Percentiles rank a stretch among this genome's conserved stretches.
Conservation (phyloP, 352 stramenopile genomes). For the Globisporangium nodosum region DNA sequence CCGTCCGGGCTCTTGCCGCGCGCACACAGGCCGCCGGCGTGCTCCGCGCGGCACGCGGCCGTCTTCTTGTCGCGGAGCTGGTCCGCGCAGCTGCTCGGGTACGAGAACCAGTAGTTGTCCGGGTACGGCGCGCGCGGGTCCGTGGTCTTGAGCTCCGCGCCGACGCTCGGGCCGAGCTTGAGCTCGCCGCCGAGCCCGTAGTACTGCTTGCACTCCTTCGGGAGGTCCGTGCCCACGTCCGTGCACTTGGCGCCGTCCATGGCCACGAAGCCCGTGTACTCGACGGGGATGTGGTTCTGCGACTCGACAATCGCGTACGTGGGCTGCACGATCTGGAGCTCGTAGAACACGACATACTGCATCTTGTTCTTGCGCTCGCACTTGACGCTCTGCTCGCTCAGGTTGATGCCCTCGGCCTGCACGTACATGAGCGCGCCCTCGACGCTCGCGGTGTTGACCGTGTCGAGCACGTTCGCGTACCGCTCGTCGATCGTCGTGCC, state of each 20-base stretch:
- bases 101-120: slow-evolving; percentile 75
- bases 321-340: slow-evolving; percentile 66
- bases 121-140: slow-evolving; percentile 61
- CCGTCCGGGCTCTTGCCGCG: slow-evolving; percentile 35
- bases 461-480: slow-evolving; percentile 32
- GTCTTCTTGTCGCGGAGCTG: slow-evolving; percentile 2
- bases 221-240: slow-evolving; percentile 24
- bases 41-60: slow-evolving; percentile 20
- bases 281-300: slow-evolving; percentile 30
- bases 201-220: slow-evolving; percentile 62
- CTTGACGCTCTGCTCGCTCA: slow-evolving; percentile 21
- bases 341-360: slow-evolving; percentile 80
- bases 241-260: slow-evolving; percentile 71
- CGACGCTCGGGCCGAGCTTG: slow-evolving; percentile 63
- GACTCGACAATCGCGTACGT: slow-evolving; percentile 69
- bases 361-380: slow-evolving; percentile 74
- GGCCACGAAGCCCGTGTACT: slow-evolving; percentile 66
- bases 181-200: slow-evolving; percentile 56
- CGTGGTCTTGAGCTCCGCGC: slow-evolving; percentile 35
- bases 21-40: background rate
- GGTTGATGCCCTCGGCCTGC: slow-evolving; percentile 43
- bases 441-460: slow-evolving; percentile 31
- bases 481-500: slow-evolving; percentile 12
- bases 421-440: slow-evolving; percentile 49
- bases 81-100: slow-evolving; percentile 55